A percentile compares a stretch with the other conserved stretches of the same genome.
Conservation (phyloP, 306 rosid species). For the Ormosia semicastrata region DNA sequence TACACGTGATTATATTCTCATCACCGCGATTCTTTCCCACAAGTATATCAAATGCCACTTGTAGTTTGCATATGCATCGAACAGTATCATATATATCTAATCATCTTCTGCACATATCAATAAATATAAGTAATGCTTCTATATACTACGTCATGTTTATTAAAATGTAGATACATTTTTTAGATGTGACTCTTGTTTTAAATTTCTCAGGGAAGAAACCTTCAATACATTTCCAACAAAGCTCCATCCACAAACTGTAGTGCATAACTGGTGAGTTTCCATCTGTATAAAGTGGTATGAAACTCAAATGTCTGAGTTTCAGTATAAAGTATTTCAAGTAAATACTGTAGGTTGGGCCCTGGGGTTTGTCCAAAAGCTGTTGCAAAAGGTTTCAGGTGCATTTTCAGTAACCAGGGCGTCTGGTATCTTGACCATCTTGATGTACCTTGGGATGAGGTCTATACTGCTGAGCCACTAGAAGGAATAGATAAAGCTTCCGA, state of each 20-base stretch:
- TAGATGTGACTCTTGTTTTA: constrained; percentile 13
- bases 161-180: constrained; percentile 5
- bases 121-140: constrained; percentile 7
- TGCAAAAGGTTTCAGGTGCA: constrained; percentile 86
- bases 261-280: constrained; percentile 85
- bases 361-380: constrained; percentile 92
- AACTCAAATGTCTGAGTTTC: constrained; percentile 17
- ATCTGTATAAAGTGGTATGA: not conserved
- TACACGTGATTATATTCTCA: too few species aligned
- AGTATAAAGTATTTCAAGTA: not conserved
- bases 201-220: constrained; percentile 89
- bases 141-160: not conserved
- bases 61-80: constrained; percentile 11
- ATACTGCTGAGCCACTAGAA: constrained; percentile 80
- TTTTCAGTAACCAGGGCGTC: constrained; percentile 92
- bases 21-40: too few species aligned
- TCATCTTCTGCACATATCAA: not conserved
- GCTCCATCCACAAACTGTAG: constrained; percentile 82
- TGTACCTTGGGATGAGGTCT: constrained; percentile 78
- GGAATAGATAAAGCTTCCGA: constrained; percentile 55
- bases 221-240: constrained; percentile 68
- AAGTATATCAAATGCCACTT: not conserved
- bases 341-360: constrained; percentile 64
- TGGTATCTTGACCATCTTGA: constrained; percentile 98
- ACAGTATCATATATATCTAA: not conserved